These are phyloP conservation scores for Conoideocrella luteorostrata DNA, from an alignment of 2,329 filamentous ascomycete genomes.

Conservation along the genomic window DNA sequence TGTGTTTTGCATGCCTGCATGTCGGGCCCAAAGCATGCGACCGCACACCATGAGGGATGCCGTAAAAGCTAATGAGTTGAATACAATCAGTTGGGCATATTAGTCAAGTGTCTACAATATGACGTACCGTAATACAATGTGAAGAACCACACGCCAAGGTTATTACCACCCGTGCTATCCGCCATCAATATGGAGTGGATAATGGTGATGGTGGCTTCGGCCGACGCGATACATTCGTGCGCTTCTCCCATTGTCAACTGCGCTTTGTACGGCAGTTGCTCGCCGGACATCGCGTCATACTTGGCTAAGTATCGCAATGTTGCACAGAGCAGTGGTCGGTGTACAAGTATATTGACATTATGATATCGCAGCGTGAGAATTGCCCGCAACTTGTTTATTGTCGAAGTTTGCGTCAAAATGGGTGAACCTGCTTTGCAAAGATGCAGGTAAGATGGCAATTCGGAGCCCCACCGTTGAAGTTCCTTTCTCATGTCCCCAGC, in stretches of 20 bases:
- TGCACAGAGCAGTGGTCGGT: slow-evolving; percentile 16
- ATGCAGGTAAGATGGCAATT: slow-evolving; percentile 13
- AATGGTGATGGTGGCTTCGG: slow-evolving; percentile 6
- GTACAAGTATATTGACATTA: slow-evolving; percentile 24
- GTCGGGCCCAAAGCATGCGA: not conserved
- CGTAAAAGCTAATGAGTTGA: not conserved
- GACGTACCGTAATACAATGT: slow-evolving; percentile 24
- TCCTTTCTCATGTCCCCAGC: slow-evolving; percentile 2
- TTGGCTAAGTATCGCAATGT: not conserved
- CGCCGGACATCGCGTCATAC: not conserved
- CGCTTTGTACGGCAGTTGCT: not conserved
- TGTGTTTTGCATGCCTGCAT: not conserved
- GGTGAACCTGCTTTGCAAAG: slow-evolving; percentile 10
- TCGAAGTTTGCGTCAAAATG: slow-evolving; percentile 10
- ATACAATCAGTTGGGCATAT: not conserved
- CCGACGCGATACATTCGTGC: not conserved
- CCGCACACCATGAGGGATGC: not conserved
- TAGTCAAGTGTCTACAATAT: not conserved
- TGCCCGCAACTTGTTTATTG: slow-evolving; percentile 29
- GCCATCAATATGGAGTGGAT: slow-evolving; percentile 12
- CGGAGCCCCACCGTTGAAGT: not conserved
- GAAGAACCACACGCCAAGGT: slow-evolving; percentile 26
- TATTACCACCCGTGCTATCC: slow-evolving; percentile 4
- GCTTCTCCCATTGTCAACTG: not conserved
- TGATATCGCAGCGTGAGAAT: slow-evolving; percentile 30